phyloP scores from a whole-genome alignment of 2,329 filamentous ascomycete species.

The Metarhizium guizhouense region DNA sequence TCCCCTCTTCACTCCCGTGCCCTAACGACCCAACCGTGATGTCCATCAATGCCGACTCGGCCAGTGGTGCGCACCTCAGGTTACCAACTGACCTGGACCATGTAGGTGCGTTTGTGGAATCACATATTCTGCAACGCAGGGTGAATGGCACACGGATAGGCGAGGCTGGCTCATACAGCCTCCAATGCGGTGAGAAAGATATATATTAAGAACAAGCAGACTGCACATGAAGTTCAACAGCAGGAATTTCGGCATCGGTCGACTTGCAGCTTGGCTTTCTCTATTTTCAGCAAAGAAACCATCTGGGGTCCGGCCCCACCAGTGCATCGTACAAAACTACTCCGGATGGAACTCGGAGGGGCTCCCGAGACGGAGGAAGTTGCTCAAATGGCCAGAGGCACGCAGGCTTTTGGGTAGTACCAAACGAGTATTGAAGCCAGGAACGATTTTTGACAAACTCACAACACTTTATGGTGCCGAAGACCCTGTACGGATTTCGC shows the following conservation, averaged over 20 bases:
- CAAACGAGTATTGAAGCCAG: background rate
- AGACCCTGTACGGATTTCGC: too few relatives aligned
- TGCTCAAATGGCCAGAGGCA: background rate
- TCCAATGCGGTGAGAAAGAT: background rate
- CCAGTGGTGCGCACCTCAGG: background rate
- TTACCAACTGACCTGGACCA: background rate
- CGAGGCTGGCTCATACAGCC: background rate
- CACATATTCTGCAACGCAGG: background rate
- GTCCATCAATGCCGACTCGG: background rate
- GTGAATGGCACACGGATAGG: background rate
- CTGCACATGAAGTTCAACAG: background rate
- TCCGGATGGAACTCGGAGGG: conserved; percentile 2
- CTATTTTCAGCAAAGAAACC: background rate
- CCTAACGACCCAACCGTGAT: background rate
- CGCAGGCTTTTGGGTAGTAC: background rate
- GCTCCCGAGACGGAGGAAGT: background rate
- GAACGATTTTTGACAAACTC: background rate
- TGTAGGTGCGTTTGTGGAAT: background rate
- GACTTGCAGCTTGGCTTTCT: background rate
- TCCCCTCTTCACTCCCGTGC: background rate
- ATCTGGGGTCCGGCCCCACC: conserved; percentile 1
- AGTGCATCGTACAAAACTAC: conserved; percentile 1
- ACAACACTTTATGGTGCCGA: background rate
- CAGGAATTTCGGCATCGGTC: background rate
- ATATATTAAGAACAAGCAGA: background rate